Evolutionary conservation across 305 asterid species (phyloP), one percentile per base, ranked within the genome.

Genomic region (Solanum hybrid): DNA sequence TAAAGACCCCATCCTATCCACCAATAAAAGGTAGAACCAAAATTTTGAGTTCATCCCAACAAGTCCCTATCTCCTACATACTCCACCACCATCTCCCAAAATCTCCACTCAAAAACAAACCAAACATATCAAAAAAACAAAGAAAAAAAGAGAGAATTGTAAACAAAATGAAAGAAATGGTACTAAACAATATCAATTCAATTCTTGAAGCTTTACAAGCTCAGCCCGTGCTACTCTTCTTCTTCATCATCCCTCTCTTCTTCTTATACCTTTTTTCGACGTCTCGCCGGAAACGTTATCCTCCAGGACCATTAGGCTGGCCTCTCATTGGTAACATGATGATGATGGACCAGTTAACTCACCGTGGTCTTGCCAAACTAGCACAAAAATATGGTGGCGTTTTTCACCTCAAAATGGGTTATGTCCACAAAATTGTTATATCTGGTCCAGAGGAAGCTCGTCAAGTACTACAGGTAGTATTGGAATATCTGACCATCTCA

Each of bases 271-370:
- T 91, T 3, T 13, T 96, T 11, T 92, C 95, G 4, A 88, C 90
- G 88, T 89, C 91, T n/a, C 90, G 94, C 2, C 92, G 91, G 0
- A 95, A 94, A 89, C 94, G 87, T 12, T 95, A 91, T 31, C 99
- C 99, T 1, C 99, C 99, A 4, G 99, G 98, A 10, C 99, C 98
- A 1, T 92, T 60, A 32, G 99, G 98, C 3, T 93, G 94, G 96
- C 99, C 98, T 78, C 42, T 96, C 86, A 92, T 96, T 5, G 99
- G 99, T 2, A 95, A 95, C 95, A 92, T 94, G 92, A 86, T 64
- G 92, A 79, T 95, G 89, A 92, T 92, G 94, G 92, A 91, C 88
- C 95, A 95, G 29, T 22, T 95, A 17, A 94, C 98, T 80, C 98
- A 95, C 90, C 94, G 96, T 3, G 98, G 99, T 5, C 92, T 96